Base-by-base conservation (phyloP, 2,329 filamentous ascomycete species). In the Diaporthe ilicicola region DNA sequence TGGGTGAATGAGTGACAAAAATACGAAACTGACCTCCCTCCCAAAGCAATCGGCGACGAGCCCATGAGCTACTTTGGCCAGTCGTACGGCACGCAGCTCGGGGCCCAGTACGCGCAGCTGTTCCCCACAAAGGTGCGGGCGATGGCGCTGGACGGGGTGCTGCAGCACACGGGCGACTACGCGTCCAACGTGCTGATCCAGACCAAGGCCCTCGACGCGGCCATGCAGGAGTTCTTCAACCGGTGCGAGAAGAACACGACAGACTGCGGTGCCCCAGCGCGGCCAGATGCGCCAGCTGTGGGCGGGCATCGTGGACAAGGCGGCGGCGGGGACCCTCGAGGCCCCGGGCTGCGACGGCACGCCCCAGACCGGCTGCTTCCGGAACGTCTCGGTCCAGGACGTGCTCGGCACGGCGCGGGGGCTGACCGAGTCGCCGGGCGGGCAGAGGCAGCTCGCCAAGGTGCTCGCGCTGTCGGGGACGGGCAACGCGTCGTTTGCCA, bases 71-170 rank as follows among this genome's bases (percentile, higher is more conserved):
- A 77, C 50, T 69, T 85, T 1, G 84, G 84, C 8, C 73, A 82
- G 17, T 85, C 83, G 2, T 86, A 87, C 74, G 84, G 84, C 7
- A 82, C 82, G 1, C 81, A 83, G 73, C 76, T 86, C 19, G 84
- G 82, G 27, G 77, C 79, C 9, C 79, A 81, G 48, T 86, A 85
- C 72, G 83, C 84, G 1, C 76, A 81, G 70, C 77, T 85, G 1
- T 86, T 80, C 74, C 84, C 84, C 4, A 73, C 82, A 13, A 81
- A 81, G 37, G 77, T 85, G 67, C 75, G 84, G 8, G 76, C 80
- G 2, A 78, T 85, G 73, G 81, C 78, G 0, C 78, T 86, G n/a
- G 84, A 86, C 76, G 84, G 83, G 27, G 80, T 81, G 39, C 69
- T 84, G 39, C 82, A 85, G 74, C 83, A 83, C 73, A 79, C 79